phyloP scores from a whole-genome alignment of 129 eudicot species.

The Ambrosia artemisiifolia region DNA sequence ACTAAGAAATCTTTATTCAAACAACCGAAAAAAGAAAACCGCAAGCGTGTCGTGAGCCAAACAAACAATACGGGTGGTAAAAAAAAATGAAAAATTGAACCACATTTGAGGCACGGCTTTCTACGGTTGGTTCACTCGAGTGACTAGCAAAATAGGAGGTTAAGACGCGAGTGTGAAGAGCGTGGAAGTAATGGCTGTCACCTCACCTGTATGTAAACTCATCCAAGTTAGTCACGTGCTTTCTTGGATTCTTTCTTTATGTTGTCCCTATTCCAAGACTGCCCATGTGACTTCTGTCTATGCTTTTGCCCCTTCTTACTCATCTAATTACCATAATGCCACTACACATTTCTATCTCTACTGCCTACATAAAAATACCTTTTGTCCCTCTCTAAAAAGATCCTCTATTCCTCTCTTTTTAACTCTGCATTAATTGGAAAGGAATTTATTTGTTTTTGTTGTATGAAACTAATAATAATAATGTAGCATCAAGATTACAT shows the following conservation, averaged over 20 bases:
- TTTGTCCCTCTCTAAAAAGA: neutral
- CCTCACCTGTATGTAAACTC: no score
- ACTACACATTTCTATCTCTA: neutral
- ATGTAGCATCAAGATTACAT: neutral
- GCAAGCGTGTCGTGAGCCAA: no score
- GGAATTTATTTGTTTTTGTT: neutral
- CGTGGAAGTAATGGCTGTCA: slow-evolving; percentile 10
- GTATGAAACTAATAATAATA: no score
- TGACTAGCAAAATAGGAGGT: neutral
- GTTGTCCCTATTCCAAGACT: slow-evolving; percentile 27
- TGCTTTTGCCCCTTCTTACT: slow-evolving; percentile 3
- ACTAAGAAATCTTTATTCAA: no score
- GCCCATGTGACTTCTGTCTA: slow-evolving; percentile 21
- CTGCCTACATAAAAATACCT: neutral
- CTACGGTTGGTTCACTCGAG: no score
- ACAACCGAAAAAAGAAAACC: no score
- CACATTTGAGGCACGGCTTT: no score
- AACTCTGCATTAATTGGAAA: neutral
- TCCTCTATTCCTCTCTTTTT: neutral
- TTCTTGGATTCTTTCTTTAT: slow-evolving; percentile 34
- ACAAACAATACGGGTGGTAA: no score
- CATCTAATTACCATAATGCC: slow-evolving; percentile 12
- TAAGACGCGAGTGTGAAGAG: slow-evolving; percentile 10
- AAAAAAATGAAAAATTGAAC: no score
- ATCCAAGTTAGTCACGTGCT: slow-evolving; percentile 30